phyloP scores from a whole-genome alignment of 148 eudicot species.

The Rhododendron williamsianum region DNA sequence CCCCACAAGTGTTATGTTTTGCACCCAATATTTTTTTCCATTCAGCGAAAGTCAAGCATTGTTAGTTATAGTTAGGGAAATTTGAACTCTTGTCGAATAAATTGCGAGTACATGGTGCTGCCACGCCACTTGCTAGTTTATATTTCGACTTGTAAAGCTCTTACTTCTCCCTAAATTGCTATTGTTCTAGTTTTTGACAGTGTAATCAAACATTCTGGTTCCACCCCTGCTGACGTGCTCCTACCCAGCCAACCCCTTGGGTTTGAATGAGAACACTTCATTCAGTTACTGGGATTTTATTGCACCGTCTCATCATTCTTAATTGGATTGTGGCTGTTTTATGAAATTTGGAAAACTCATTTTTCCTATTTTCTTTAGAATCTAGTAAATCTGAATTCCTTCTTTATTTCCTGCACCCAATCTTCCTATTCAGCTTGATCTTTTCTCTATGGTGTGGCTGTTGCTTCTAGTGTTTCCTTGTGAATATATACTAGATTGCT shows the following conservation, averaged over 20 bases:
- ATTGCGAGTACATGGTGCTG: too few relatives aligned
- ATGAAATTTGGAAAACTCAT: neutral
- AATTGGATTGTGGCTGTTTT: neutral
- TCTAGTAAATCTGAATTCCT: neutral
- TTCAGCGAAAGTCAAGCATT: neutral
- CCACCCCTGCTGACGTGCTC: neutral
- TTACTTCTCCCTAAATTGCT: too few relatives aligned
- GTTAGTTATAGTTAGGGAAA: too few relatives aligned
- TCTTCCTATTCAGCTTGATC: neutral
- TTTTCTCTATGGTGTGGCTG: neutral
- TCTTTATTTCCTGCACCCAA: neutral
- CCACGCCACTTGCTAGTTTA: too few relatives aligned
- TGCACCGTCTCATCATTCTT: neutral
- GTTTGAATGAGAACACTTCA: neutral
- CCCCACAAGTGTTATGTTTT: too few relatives aligned
- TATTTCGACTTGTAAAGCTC: too few relatives aligned
- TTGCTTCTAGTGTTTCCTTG: neutral
- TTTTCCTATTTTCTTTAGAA: neutral
- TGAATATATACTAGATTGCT: neutral
- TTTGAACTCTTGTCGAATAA: too few relatives aligned
- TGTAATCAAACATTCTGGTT: too few relatives aligned
- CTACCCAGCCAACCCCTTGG: neutral
- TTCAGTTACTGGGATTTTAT: neutral
- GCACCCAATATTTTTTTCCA: too few relatives aligned
- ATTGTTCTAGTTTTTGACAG: too few relatives aligned